phyloP scores from a whole-genome alignment of 2,329 filamentous ascomycete species.

The Intubia oerlemansii region DNA sequence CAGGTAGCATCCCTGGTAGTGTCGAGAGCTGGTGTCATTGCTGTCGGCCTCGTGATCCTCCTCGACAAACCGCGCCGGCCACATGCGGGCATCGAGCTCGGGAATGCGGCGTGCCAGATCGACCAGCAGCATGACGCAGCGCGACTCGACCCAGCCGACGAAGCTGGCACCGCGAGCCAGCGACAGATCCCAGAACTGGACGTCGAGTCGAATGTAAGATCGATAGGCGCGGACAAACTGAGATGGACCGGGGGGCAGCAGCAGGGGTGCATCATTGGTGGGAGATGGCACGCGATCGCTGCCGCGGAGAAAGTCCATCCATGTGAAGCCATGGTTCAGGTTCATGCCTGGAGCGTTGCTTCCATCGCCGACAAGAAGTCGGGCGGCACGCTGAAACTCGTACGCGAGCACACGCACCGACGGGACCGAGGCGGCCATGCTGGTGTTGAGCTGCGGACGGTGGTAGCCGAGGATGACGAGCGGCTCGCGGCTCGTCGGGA shows the following conservation, averaged over 20 bases:
- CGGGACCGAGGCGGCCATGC: conserved; percentile 28
- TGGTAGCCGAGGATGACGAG: conserved; percentile 43
- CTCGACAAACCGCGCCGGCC: conserved; percentile 37
- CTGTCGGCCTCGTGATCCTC: too few species aligned
- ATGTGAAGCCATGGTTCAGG: conserved; percentile 17
- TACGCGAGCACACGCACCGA: conserved; percentile 27
- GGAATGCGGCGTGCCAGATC: conserved; percentile 33
- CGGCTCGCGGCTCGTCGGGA: conserved; percentile 33
- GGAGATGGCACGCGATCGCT: conserved; percentile 1
- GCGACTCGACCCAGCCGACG: conserved; percentile 42
- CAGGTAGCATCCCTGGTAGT: conserved; percentile 40
- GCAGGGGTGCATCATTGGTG: background rate
- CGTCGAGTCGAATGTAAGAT: conserved; percentile 37
- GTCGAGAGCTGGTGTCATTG: conserved; percentile 9
- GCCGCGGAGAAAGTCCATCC: conserved; percentile 15
- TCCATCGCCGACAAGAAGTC: conserved; percentile 16
- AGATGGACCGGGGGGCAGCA: conserved; percentile 11
- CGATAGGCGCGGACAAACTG: conserved; percentile 30
- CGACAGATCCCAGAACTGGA: conserved; percentile 43
- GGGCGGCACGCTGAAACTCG: conserved; percentile 27
- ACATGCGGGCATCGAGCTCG: conserved; percentile 31
- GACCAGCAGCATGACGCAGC: conserved; percentile 33
- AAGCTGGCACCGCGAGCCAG: conserved; percentile 29
- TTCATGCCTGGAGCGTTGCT: too few species aligned
- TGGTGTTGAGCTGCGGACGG: conserved; percentile 37